A percentile compares a stretch with the other conserved stretches of the same genome.
Conservation (phyloP, 2,329 filamentous ascomycete species). For the Xylariaceae sp. region DNA sequence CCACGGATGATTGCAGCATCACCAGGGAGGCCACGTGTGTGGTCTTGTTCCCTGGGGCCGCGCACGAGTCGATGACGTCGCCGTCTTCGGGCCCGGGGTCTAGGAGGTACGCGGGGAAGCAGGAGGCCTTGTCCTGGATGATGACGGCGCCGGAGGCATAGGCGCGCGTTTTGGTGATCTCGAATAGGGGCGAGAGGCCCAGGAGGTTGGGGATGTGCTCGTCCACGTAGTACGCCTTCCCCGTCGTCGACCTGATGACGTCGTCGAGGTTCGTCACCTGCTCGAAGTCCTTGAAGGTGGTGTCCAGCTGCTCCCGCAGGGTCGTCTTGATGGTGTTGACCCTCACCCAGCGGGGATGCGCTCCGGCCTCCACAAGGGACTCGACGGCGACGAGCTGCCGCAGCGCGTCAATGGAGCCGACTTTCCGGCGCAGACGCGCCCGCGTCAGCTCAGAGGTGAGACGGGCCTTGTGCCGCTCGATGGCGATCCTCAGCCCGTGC, state of each 20-base stretch:
- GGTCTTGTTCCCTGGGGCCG: slow-evolving; percentile 95
- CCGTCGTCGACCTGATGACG: slow-evolving; percentile 40
- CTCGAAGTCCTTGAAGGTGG: slow-evolving; percentile 64
- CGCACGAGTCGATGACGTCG: slow-evolving; percentile 85
- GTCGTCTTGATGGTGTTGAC: slow-evolving; percentile 74
- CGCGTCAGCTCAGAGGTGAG: slow-evolving; percentile 78
- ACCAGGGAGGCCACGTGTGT: slow-evolving; percentile 83
- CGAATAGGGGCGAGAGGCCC: slow-evolving; percentile 65
- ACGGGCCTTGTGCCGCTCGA: slow-evolving; percentile 77
- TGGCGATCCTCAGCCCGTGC: slow-evolving; percentile 69
- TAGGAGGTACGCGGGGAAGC: slow-evolving; percentile 87
- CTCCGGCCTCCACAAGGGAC: slow-evolving; percentile 41
- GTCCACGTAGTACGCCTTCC: slow-evolving; percentile 64
- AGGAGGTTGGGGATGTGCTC: slow-evolving; percentile 76
- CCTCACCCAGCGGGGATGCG: slow-evolving; percentile 85
- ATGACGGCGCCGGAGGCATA: slow-evolving; percentile 77
- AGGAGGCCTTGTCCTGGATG: slow-evolving; percentile 93
- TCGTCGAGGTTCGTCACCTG: slow-evolving; percentile 51
- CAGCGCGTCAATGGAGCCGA: slow-evolving; percentile 62
- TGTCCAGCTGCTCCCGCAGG: slow-evolving; percentile 64
- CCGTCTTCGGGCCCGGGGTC: slow-evolving; percentile 62
- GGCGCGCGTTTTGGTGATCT: slow-evolving; percentile 66
- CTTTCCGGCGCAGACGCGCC: slow-evolving; percentile 65
- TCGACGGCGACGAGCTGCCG: slow-evolving; percentile 51
- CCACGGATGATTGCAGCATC: slow-evolving; percentile 36